Evolutionary conservation across 164 flowering plant species (phyloP).

Genomic region (Stephania yunnanensis): DNA sequence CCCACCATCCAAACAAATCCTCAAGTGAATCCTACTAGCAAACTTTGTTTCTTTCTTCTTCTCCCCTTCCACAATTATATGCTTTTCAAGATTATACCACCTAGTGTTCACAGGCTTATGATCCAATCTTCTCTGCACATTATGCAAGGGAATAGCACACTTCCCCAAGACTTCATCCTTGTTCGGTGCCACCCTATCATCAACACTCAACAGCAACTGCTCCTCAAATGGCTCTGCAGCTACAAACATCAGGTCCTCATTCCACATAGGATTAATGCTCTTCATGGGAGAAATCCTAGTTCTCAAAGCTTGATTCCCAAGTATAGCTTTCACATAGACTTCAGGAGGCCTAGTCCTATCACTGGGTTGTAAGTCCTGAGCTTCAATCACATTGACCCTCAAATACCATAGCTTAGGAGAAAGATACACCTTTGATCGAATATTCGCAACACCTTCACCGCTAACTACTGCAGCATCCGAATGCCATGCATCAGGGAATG

Average conservation of each 20-base stretch:
- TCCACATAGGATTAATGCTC: slow-evolving; percentile 66
- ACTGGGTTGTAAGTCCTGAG: slow-evolving; percentile 59
- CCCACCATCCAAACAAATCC: slow-evolving; percentile 73
- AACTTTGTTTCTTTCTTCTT: slow-evolving; percentile 55
- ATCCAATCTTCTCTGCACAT: slow-evolving; percentile 55
- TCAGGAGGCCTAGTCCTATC: slow-evolving; percentile 58
- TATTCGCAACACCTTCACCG: slow-evolving; percentile 38
- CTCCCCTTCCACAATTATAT: slow-evolving; percentile 60
- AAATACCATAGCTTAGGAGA: slow-evolving; percentile 87
- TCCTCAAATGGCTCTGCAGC: slow-evolving; percentile 85
- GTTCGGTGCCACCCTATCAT: slow-evolving; percentile 52
- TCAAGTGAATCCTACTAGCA: slow-evolving; percentile 62
- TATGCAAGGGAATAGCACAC: slow-evolving; percentile 50
- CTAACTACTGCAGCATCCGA: slow-evolving; percentile 70
- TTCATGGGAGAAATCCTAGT: slow-evolving; percentile 45
- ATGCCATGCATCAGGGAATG: slow-evolving; percentile 81
- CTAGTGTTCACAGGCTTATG: slow-evolving; percentile 44
- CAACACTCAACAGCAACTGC: slow-evolving; percentile 55
- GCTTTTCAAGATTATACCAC: slow-evolving; percentile 75
- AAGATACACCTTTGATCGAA: slow-evolving; percentile 72
- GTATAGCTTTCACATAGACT: slow-evolving; percentile 49
- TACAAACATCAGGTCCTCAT: slow-evolving; percentile 74
- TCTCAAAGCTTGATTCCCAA: slow-evolving; percentile 57
- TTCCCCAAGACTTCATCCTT: slow-evolving; percentile 60
- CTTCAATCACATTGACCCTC: slow-evolving; percentile 75